Conservation (phyloP, 176 grass and related monocot species). For the Oryza meridionalis region DNA sequence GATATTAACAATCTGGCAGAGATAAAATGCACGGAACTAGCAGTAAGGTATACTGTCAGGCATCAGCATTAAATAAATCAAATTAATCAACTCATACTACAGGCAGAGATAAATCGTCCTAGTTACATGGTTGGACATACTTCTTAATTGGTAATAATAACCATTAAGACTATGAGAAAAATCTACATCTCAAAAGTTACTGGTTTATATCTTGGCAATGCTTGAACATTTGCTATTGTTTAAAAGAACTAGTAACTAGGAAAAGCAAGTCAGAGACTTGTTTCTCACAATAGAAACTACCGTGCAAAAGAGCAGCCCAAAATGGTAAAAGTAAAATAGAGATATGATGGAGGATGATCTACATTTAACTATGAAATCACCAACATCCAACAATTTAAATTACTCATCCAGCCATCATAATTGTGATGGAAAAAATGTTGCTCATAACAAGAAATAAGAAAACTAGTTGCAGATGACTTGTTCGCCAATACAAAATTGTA, state of each 20-base stretch:
- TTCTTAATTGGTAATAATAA: conserved; percentile 1
- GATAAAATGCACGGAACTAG: not conserved
- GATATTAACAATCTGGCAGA: not conserved
- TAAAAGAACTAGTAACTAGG: not conserved
- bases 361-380: not conserved
- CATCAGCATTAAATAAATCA: not conserved
- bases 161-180: not conserved
- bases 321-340: not conserved
- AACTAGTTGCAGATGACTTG: not conserved
- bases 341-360: not conserved
- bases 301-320: not conserved
- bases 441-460: not conserved
- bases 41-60: no score
- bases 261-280: not conserved
- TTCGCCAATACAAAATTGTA: not conserved
- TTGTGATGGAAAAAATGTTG: not conserved
- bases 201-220: not conserved
- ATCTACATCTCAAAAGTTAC: not conserved
- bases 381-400: conserved; percentile 16
- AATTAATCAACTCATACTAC: not conserved
- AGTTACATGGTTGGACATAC: not conserved
- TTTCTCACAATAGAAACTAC: not conserved
- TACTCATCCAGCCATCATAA: conserved; percentile 10
- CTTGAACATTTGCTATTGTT: not conserved
- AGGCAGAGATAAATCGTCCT: not conserved